Conservation (phyloP, 345 rosid genomes). For the Draba incana region DNA sequence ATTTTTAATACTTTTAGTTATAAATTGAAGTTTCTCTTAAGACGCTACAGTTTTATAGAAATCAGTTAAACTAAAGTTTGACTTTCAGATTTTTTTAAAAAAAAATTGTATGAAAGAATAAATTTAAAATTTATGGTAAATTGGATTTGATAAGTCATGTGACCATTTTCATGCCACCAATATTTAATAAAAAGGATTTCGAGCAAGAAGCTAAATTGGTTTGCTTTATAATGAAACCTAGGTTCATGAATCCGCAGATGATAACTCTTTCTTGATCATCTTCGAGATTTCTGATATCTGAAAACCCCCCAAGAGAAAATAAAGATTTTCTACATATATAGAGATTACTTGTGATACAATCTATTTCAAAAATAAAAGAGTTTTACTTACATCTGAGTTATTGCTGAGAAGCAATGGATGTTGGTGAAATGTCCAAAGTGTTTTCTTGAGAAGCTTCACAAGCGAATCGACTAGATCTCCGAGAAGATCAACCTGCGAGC, state of each 20-base stretch:
- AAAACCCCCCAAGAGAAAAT: background rate
- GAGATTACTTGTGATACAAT: slow-evolving; percentile 21
- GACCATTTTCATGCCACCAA: too few species aligned
- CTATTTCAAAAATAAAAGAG: background rate
- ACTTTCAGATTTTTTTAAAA: background rate
- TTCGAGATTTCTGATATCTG: slow-evolving; percentile 62
- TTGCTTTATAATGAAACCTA: background rate
- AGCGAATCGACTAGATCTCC: slow-evolving; percentile 80
- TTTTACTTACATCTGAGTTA: slow-evolving; percentile 48
- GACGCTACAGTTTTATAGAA: background rate
- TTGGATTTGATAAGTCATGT: background rate
- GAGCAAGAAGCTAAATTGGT: background rate
- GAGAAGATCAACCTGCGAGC: slow-evolving; percentile 71
- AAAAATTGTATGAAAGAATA: too few species aligned
- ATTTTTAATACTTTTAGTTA: background rate
- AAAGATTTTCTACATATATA: background rate
- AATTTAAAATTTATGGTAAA: background rate
- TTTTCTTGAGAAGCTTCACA: slow-evolving; percentile 53
- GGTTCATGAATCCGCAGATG: slow-evolving; percentile 11
- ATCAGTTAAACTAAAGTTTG: background rate
- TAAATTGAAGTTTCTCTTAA: background rate
- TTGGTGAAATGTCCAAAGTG: slow-evolving; percentile 48
- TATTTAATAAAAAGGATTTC: background rate
- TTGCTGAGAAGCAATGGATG: slow-evolving; percentile 50
- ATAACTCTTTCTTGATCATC: slow-evolving; percentile 58